These are phyloP conservation scores for Pestalotiopsis sp. DNA, from an alignment of 2,329 filamentous ascomycete genomes.

Conservation along the genomic window DNA sequence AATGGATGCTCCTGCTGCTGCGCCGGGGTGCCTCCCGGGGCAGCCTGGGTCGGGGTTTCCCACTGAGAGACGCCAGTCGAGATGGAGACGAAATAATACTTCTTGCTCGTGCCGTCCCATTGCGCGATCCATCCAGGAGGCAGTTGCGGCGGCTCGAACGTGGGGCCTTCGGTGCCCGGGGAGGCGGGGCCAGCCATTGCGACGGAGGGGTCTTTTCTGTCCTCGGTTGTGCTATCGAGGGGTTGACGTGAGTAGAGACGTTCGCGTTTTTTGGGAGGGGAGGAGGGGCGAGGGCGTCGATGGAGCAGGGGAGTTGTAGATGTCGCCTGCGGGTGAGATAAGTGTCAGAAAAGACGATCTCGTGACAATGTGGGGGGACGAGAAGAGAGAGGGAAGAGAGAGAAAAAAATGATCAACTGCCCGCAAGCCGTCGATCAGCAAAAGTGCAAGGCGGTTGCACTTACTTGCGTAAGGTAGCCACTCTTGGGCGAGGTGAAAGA, in stretches of 20 bases:
- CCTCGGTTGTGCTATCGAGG: neutral
- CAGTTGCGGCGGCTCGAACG: constrained; percentile 59
- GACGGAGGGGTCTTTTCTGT: constrained; percentile 14
- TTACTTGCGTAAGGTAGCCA: constrained; percentile 7
- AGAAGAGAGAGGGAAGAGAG: neutral
- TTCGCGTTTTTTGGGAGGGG: neutral
- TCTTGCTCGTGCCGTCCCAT: constrained; percentile 66
- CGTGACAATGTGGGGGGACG: constrained; percentile 1
- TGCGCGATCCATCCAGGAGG: constrained; percentile 71
- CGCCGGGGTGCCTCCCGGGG: constrained; percentile 62
- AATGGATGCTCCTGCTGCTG: constrained; percentile 64
- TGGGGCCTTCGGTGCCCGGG: constrained; percentile 61
- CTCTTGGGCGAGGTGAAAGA: constrained; percentile 13
- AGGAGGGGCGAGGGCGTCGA: neutral
- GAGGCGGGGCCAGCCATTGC: constrained; percentile 61
- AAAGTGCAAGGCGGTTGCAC: constrained; percentile 4
- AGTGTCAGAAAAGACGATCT: neutral
- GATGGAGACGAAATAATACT: constrained; percentile 74
- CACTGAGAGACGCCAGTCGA: constrained; percentile 74
- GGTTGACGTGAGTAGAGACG: neutral
- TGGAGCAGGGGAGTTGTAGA: neutral
- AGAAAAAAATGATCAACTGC: neutral
- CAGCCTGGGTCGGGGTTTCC: constrained; percentile 70
- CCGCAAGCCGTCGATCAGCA: neutral
- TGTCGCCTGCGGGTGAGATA: neutral